Evolutionary conservation across 805 yeast species (phyloP), one percentile per base, ranked within the genome.

Genomic region (Starmerella sp.): DNA sequence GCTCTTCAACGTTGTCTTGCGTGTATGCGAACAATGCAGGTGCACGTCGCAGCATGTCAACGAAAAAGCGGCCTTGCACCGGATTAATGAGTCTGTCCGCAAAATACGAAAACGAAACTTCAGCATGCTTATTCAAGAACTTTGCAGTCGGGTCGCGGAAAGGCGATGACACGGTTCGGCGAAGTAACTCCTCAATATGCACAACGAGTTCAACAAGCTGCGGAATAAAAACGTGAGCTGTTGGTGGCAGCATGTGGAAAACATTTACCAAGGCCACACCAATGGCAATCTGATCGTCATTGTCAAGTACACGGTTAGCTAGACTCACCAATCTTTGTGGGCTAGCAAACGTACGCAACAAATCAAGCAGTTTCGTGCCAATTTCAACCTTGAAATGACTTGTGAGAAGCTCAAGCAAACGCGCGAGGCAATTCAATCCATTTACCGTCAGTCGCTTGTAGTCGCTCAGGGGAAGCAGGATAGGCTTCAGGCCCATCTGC

Each of bases 371-470:
- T 64, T 93, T 93, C 50, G 89, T 78, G 35, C 99, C 99, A 61
- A 93, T 91, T 67, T 93, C 99, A 17, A 95, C 97, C 67, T 95
- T 85, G 75, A 93, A 93, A 65, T 93, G 91, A 4, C 95, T 87
- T 37, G 91, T 89, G 60, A 93, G 73, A 28, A 95, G 73, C 65
- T 91, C 96, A 43, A 93, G 74, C 35, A 93, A 74, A 45, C 95
- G 75, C 0, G 97, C 95, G 28, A 93, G 73, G 0, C 97, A 96
- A 65, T 91, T 96, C 17, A 93, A 73, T 1, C 97, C 96, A 1
- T 87, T 78, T 1, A 87, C 93, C 0, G 96, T 86, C 49, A 93
- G 73, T 55, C 91, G 84, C 68, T 88, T 88, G 68, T 89, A 95
- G 64, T 93, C 98, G 0, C 97, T 87, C 34, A 93, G 73, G 62